Base-by-base conservation (phyloP, 768 basidiomycete genomes). In the Kwoniella dendrophila region DNA sequence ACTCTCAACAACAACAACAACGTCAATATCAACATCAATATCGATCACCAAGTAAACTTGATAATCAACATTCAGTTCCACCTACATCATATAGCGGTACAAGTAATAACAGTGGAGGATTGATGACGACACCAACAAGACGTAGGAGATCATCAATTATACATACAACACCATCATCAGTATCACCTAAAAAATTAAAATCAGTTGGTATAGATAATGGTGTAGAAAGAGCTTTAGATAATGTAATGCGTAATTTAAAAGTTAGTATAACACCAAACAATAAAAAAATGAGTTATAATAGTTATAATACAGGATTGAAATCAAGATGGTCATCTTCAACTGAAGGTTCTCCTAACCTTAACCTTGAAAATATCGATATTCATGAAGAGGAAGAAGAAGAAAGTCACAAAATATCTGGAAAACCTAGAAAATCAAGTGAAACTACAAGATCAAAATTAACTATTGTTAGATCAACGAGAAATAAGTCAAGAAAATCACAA, bases 271-370 rank as follows among this genome's bases (percentile, higher is more conserved):
- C 72, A 11, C 56, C 66, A 16, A 38, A 8, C 18, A 8, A 8
- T 27, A 55, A 30, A 38, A 50, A 63, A 30, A 20, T 32, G 29
- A 61, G 16, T 18, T 45, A 32, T 30, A 22, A 16, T 30, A 24
- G 47, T 16, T 43, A 11, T 6, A 38, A 38, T 33, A 34, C 18
- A 48, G 22, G 30, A 50, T 26, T 36, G 4, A 45, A 70, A 41
- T 68, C 66, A 12, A 58, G 73, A 18, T 74, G 73, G 73, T 74
- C 73, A 7, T 66, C 63, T 27, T 71, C 70, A 11, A 63, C 66
- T 12, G 69, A 71, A 50, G 70, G 57, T 16, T 59, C 56, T 18
- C n/a, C n/a, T 3, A 20, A 10, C 20, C 41, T 49, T 18, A 32
- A 14, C 20, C 47, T 34, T 14, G 18, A 20, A 51, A n/a, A n/a